Conservation (phyloP, 1,139 yeast genomes). For the Hansenula lynferdii region DNA sequence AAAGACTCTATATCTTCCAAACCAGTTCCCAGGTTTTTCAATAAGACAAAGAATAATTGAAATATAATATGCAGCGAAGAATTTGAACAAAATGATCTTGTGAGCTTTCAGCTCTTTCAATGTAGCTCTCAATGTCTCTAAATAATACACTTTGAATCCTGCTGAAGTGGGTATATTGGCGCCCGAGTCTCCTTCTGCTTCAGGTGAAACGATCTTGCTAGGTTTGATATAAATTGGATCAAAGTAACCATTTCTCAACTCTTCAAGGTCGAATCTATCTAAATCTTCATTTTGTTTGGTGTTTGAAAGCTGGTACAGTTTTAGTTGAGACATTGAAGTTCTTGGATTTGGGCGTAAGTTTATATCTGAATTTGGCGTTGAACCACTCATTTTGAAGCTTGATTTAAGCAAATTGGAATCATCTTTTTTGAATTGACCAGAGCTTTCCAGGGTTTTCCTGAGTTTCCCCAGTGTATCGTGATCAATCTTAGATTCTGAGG, state of each 20-base stretch:
- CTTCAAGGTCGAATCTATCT: conserved; percentile 32
- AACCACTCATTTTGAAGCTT: background rate
- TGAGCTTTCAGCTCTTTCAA: background rate
- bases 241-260: conserved; percentile 42
- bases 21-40: conserved; percentile 34
- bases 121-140: background rate
- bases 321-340: conserved; percentile 28
- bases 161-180: background rate
- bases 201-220: conserved; percentile 7
- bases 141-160: background rate
- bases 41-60: conserved; percentile 35
- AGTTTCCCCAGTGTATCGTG: background rate
- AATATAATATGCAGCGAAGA: conserved; percentile 34
- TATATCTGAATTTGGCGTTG: background rate
- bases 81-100: conserved; percentile 27
- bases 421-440: conserved; percentile 5
- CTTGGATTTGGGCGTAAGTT: conserved; percentile 14
- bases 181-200: too few species aligned
- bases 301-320: conserved; percentile 24
- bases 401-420: conserved; percentile 1
- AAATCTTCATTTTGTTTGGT: conserved; percentile 23
- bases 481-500: background rate
- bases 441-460: background rate
- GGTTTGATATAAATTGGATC: conserved; percentile 40
- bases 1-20: conserved; percentile 34